Evolutionary conservation across 495 filamentous ascomycete species (phyloP).

Genomic region (Chaetomidium leptoderma): DNA sequence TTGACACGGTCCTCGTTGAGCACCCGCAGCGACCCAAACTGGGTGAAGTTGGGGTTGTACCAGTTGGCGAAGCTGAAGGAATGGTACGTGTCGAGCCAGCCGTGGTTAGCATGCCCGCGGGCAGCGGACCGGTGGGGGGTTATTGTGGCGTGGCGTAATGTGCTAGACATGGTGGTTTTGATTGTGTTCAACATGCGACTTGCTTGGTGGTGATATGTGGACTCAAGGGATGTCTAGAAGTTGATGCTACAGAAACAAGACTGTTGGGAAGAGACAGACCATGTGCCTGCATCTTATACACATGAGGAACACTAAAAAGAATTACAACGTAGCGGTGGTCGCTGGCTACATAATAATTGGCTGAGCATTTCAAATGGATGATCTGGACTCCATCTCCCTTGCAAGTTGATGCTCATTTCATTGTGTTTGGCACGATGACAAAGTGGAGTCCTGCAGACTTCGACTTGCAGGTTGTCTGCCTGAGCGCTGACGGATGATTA

Average conservation of each 20-base stretch:
- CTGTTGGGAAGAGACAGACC: not conserved
- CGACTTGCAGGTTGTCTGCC: too few species aligned
- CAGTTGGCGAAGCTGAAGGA: slow-evolving; percentile 76
- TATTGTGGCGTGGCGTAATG: slow-evolving; percentile 60
- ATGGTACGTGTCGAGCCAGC: slow-evolving; percentile 82
- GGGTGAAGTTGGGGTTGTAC: slow-evolving; percentile 58
- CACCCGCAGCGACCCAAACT: slow-evolving; percentile 69
- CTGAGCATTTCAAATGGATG: slow-evolving; percentile 13
- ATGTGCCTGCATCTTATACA: slow-evolving; percentile 8
- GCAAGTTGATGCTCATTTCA: not conserved
- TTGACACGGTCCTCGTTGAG: slow-evolving; percentile 80
- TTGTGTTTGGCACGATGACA: not conserved
- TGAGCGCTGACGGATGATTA: slow-evolving; percentile 21
- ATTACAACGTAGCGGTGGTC: not conserved
- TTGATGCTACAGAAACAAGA: not conserved
- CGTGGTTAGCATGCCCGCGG: slow-evolving; percentile 70
- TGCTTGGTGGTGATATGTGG: not conserved
- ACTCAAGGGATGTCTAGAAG: not conserved
- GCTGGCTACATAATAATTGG: not conserved
- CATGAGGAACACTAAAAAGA: not conserved
- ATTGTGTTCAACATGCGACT: slow-evolving; percentile 19
- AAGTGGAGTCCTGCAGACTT: slow-evolving; percentile 5
- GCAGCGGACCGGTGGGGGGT: slow-evolving; percentile 55
- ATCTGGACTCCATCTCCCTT: too few species aligned
- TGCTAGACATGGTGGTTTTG: slow-evolving; percentile 49